Percentiles rank a stretch among this genome's conserved stretches.
Conservation (phyloP, 129 eudicot species). For the Escallonia herrerae region DNA sequence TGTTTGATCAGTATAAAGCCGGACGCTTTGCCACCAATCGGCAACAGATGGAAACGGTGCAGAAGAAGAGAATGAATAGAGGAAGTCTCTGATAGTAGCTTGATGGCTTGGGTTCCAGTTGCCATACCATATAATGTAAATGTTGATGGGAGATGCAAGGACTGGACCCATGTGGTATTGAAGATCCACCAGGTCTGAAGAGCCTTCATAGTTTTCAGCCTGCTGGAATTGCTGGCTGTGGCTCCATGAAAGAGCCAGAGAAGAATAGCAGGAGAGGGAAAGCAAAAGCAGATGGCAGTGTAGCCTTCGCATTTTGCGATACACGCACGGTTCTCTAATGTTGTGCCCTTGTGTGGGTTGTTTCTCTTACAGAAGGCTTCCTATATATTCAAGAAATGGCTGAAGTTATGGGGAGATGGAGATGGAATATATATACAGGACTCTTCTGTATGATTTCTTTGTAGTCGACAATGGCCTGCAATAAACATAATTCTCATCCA, state of each 20-base stretch:
- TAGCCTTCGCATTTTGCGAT: constrained; percentile 22
- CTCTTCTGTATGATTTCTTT: not conserved
- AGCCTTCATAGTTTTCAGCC: constrained; percentile 8
- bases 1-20: constrained; percentile 1
- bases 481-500: constrained; percentile 17
- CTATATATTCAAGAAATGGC: constrained; percentile 8
- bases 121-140: constrained; percentile 8
- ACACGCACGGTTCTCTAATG: too few relatives aligned
- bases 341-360: not conserved
- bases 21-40: constrained; percentile 1
- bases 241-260: constrained; percentile 25
- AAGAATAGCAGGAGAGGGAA: constrained; percentile 13
- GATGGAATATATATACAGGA: not conserved
- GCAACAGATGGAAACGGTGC: not conserved
- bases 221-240: constrained; percentile 20
- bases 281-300: constrained; percentile 15
- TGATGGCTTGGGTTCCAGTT: not conserved
- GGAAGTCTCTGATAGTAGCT: not conserved
- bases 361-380: constrained; percentile 9
- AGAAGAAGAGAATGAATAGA: not conserved
- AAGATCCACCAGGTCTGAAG: constrained; percentile 2
- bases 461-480: constrained; percentile 15
- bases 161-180: constrained; percentile 13
- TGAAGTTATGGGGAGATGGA: not conserved
- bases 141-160: constrained; percentile 1